Base-by-base conservation (phyloP, 495 filamentous ascomycete genomes). In the Podospora anserina region DNA sequence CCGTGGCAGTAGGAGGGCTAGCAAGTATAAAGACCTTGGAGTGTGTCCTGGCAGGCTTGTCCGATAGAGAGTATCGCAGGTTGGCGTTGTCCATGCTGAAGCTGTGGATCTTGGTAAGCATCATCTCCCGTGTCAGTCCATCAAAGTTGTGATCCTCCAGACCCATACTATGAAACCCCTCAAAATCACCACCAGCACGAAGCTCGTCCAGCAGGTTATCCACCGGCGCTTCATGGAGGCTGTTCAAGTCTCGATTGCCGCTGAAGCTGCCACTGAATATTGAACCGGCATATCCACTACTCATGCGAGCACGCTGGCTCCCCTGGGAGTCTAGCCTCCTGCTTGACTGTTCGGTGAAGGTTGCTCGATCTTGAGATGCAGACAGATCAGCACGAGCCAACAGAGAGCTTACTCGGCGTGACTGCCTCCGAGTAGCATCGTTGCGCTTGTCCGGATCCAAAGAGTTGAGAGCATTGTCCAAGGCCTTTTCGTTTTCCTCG, bases 321-420 rank as follows among this genome's bases (percentile, higher is more conserved):
- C 91, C 91, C 57, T 94, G 87, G 32, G 95, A 97, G 56, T 93
- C 88, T 49, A 69, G 74, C 87, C 88, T 70, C 85, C 82, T 68
- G n/a, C 77, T 77, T 81, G 66, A 82, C 82, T 90, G 86, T 63
- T 94, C 92, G 15, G 87, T 84, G 73, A 94, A 95, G 20, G 88
- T 85, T 3, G 89, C 82, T 64, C 91, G 85, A 66, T 94, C 92
- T 61, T 92, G 90, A 23, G 86, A 85, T 27, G 83, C 89, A 0
- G 92, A 94, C 15, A 97, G 81, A 74, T 98, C 94, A 23, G 93
- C 90, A 70, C 94, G 85, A n/a, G 95, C 91, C 64, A 98, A 85
- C 68, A 98, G 82, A 49, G 95, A 97, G 77, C 95, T 98, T 23
- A 98, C 92, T 32, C 95, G 86, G 34, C 95, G 85, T 15, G 92